Percentiles rank a stretch among this genome's conserved stretches.
These are phyloP conservation scores for Aspergillus puulaauensis DNA, from an alignment of 2,329 filamentous ascomycete genomes.

Conservation along the genomic window DNA sequence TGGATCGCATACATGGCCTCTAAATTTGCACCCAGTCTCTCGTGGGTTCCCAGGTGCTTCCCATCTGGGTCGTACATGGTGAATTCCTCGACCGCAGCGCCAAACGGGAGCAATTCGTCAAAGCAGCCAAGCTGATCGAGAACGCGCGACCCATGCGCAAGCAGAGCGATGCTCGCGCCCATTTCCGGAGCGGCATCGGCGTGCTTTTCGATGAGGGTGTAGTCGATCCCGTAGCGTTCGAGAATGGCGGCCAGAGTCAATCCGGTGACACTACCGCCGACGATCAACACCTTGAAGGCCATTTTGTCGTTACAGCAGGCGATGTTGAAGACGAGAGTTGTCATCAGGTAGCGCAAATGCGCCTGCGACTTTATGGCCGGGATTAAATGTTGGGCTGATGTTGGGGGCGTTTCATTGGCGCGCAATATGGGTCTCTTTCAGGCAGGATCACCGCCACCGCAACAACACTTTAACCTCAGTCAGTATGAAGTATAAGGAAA, in stretches of 20 bases:
- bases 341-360: too few species aligned
- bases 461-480: not conserved
- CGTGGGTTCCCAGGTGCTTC: not conserved
- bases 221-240: conserved; percentile 48
- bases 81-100: not conserved
- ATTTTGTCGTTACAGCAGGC: not conserved
- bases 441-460: not conserved
- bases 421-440: not conserved
- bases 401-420: not conserved
- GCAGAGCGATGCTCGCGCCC: conserved; percentile 51
- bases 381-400: not conserved
- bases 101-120: conserved; percentile 21
- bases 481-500: not conserved
- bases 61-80: conserved; percentile 10
- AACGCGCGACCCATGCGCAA: conserved; percentile 46
- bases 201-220: conserved; percentile 49
- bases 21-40: not conserved
- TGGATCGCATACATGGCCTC: not conserved
- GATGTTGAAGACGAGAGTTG: too few species aligned
- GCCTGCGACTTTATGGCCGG: not conserved
- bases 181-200: conserved; percentile 37
- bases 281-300: conserved; percentile 32
- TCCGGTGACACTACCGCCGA: conserved; percentile 51
- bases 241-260: conserved; percentile 49
- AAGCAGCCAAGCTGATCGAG: conserved; percentile 52